phyloP scores from a whole-genome alignment of 148 eudicot genomes.

The Vaccinium darrowii region DNA sequence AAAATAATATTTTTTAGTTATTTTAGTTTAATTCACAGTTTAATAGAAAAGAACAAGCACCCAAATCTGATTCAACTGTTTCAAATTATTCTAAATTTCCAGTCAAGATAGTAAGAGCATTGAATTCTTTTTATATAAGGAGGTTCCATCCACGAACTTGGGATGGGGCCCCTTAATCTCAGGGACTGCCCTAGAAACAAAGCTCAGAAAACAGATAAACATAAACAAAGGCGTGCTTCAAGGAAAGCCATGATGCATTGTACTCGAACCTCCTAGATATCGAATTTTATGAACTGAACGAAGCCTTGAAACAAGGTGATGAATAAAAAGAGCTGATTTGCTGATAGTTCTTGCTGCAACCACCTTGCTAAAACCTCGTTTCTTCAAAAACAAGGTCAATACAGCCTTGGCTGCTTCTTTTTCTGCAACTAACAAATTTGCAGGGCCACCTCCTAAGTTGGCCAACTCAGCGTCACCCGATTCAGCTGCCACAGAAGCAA shows the following conservation, averaged over 20 bases:
- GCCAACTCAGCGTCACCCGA: slow-evolving; percentile 41
- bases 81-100: neutral
- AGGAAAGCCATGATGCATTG: neutral
- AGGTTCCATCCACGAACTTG: neutral
- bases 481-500: slow-evolving; percentile 32
- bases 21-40: neutral
- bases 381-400: slow-evolving; percentile 66
- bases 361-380: slow-evolving; percentile 46
- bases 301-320: slow-evolving; percentile 76
- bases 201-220: neutral
- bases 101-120: neutral
- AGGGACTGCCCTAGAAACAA: neutral
- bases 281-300: slow-evolving; percentile 75
- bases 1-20: neutral
- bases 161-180: neutral
- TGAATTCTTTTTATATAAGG: neutral
- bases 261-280: slow-evolving; percentile 77
- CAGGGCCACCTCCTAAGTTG: slow-evolving; percentile 47
- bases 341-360: no score
- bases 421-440: slow-evolving; percentile 68
- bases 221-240: neutral
- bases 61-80: neutral
- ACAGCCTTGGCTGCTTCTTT: slow-evolving; percentile 92
- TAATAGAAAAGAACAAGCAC: neutral
- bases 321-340: slow-evolving; percentile 7